phyloP scores from a whole-genome alignment of 2,329 filamentous ascomycete species.

The Aspergillus japonicus region DNA sequence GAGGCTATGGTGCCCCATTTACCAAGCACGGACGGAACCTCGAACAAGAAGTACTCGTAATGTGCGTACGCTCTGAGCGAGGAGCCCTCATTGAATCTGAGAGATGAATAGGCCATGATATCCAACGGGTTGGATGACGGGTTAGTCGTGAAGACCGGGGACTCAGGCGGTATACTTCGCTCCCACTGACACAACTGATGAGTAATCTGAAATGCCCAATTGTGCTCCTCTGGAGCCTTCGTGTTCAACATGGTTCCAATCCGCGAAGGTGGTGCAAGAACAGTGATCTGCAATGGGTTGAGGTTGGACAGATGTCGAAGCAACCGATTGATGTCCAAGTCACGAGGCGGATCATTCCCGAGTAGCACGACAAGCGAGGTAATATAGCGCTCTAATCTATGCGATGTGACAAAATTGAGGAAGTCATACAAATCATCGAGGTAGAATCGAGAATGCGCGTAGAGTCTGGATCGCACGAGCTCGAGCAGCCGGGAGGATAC shows the following conservation, averaged over 20 bases:
- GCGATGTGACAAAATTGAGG: constrained; percentile 37
- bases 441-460: constrained; percentile 52
- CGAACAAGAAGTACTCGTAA: constrained; percentile 68
- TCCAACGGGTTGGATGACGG: constrained; percentile 50
- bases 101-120: constrained; percentile 62
- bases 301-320: constrained; percentile 54
- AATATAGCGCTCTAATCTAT: constrained; percentile 41
- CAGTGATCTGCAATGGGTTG: constrained; percentile 54
- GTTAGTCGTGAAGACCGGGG: constrained; percentile 27
- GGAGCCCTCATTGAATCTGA: constrained; percentile 73
- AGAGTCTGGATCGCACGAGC: constrained; percentile 56
- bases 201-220: constrained; percentile 63
- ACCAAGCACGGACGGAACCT: constrained; percentile 61
- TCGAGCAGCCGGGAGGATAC: constrained; percentile 56
- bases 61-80: constrained; percentile 68
- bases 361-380: constrained; percentile 49
- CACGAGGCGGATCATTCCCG: constrained; percentile 43
- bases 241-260: constrained; percentile 62
- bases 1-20: constrained; percentile 42
- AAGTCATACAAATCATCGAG: constrained; percentile 36
- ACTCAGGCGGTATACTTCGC: constrained; percentile 14
- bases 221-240: constrained; percentile 56
- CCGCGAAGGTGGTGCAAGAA: constrained; percentile 62
- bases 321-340: constrained; percentile 51
- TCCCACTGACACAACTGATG: constrained; percentile 60